These are phyloP conservation scores for Aplosporella prunicola DNA, from an alignment of 2,329 filamentous ascomycete genomes.

Conservation along the genomic window DNA sequence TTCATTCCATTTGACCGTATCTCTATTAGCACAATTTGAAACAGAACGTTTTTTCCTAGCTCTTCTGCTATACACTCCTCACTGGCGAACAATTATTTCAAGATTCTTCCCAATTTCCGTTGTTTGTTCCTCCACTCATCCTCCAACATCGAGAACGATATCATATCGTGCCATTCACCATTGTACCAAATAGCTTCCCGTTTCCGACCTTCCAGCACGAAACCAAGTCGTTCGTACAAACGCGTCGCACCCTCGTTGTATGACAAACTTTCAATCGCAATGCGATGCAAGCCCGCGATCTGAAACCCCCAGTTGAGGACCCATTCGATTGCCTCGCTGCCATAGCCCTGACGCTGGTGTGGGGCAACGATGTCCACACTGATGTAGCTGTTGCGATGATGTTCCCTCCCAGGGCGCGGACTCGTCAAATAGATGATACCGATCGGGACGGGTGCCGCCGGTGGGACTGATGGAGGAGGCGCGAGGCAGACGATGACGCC, in stretches of 20 bases:
- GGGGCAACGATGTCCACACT: conserved; percentile 27
- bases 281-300: conserved; percentile 35
- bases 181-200: conserved; percentile 37
- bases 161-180: conserved; percentile 23
- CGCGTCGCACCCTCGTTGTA: conserved; percentile 36
- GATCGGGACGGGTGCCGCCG: background rate
- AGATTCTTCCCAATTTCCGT: background rate
- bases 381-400: conserved; percentile 37
- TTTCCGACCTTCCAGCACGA: conserved; percentile 34
- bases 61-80: no score
- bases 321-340: conserved; percentile 40
- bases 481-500: conserved; percentile 3
- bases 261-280: conserved; percentile 32
- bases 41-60: no score
- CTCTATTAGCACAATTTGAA: no score
- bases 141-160: background rate
- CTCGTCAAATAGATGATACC: conserved; percentile 1
- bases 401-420: conserved; percentile 11
- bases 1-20: no score
- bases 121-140: background rate
- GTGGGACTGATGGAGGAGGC: background rate
- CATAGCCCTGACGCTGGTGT: conserved; percentile 36
- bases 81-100: no score
- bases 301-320: conserved; percentile 39
- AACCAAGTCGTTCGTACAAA: conserved; percentile 39